Base-by-base conservation (phyloP, 192 early-diverging fungal genomes). In the Hyaloraphidium curvatum region DNA sequence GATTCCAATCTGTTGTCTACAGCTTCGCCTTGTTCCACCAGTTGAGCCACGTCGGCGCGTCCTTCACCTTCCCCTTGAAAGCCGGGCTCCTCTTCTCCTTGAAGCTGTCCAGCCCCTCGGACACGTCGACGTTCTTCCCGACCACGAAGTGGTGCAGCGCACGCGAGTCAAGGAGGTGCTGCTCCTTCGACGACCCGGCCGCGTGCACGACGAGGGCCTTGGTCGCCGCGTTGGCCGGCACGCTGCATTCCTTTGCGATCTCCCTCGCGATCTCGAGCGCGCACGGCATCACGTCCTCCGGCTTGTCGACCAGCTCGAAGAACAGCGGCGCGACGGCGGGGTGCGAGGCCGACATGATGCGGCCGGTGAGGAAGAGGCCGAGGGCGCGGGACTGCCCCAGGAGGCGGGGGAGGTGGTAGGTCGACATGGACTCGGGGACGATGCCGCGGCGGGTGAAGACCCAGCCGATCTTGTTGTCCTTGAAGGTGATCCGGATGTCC, bases 301-400 rank as follows among this genome's bases (percentile, higher is more conserved):
- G 30, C 51, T 55, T 40, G 56, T 52, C 55, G 9, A 52, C 19
- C n/a, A 48, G 7, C 43, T 59, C 55, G 31, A 28, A 28, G 23
- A 60, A 57, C 54, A 56, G 40, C 7, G 11, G 14, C 28, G 17
- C 28, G 27, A 28, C 28, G 16, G 35, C 14, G 30, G 30, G 52
- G 19, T 17, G 53, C 53, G 28, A 59, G 53, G 30, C 21, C 16
- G 1, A 56, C 35, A 48, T 14, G 14, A 59, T 28, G n/a, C 56
- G 55, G 5, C 58, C 58, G 19, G 58, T 59, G 30, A 59, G 55
- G 30, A 59, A 22, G 11, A 59, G 55, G 16, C 23, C 37, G 19
- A 59, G 55, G 29, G 58, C 31, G 56, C 58, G 58, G 13, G 58
- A 59, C 28, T 59, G 56, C 13, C 58, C 58, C n/a, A 60, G 23